Evolutionary conservation across 345 rosid species (phyloP), one percentile per base, ranked within the genome.

Genomic region (Xanthoceras sorbifolium): DNA sequence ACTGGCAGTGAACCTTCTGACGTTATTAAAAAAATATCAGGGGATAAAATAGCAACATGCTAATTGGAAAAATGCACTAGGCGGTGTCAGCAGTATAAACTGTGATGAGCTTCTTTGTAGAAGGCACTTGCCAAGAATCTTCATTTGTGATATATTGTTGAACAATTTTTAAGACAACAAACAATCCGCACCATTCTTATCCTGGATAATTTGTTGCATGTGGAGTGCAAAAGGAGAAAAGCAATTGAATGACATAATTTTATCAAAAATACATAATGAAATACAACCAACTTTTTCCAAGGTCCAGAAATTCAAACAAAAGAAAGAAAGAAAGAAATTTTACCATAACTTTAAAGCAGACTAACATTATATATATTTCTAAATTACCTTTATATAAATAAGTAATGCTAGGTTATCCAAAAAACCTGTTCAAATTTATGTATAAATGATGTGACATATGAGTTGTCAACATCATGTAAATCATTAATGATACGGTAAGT

Each of bases 191-290:
- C 46, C 17, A 23, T 28, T 10, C 40, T 70, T 34, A 50, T 48
- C 80, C 50, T 40, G 55, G 17, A 55, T 26, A 54, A 40, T 69
- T 64, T 70, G 44, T 57, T 80, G 1, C 29, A 2, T 29, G 61
- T 5, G 72, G 36, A 12, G 52, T 61, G 23, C 48, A 15, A 29
- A 17, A 50, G 32, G 14, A 62, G 6, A 29, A 71, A 22, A 26
- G 14, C 28, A 25, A 9, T 11, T 25, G 20, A 50, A 17, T 17
- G 18, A 29, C n/a, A 66, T 26, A 67, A 14, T 44, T 23, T 48
- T n/a, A 15, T 38, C 11, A 67, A 57, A 36, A 57, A 34, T 4
- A n/a, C 9, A 22, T 29, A 29, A 31, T 22, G 7, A 9, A 72
- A 72, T 52, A 7, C 4, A 5, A 71, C 18, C 23, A 15, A 48